phyloP scores from a whole-genome alignment of 805 yeast genomes.

The Cyberlindnera sargentensis region DNA sequence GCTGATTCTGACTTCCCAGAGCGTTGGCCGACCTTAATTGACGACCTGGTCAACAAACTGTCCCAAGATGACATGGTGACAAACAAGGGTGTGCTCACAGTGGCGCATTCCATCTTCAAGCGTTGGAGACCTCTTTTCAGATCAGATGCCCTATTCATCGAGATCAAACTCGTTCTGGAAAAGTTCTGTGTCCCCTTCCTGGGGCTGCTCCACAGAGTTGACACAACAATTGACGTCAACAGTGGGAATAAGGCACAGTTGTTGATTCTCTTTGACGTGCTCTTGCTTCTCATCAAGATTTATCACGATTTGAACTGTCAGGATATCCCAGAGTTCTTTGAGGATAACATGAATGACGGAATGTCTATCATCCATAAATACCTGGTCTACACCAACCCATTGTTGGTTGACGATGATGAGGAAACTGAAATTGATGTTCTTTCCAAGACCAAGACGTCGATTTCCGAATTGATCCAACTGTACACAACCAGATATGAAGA shows the following conservation, averaged over 20 bases:
- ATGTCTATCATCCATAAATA: conserved; percentile 82
- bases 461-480: conserved; percentile 76
- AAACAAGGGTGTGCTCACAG: conserved; percentile 81
- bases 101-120: conserved; percentile 92
- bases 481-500: conserved; percentile 91
- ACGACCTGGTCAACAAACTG: conserved; percentile 63
- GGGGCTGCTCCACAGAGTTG: conserved; percentile 59
- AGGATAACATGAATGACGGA: conserved; percentile 72
- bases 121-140: conserved; percentile 95
- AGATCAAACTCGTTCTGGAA: conserved; percentile 81
- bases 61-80: conserved; percentile 57
- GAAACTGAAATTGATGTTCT: conserved; percentile 65
- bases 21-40: conserved; percentile 73
- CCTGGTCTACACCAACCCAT: conserved; percentile 49
- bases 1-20: conserved; percentile 97
- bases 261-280: conserved; percentile 55
- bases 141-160: conserved; percentile 82
- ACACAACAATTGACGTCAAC: conserved; percentile 48
- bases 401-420: conserved; percentile 50
- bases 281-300: conserved; percentile 67
- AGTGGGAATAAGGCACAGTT: conserved; percentile 43
- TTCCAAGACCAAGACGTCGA: conserved; percentile 70
- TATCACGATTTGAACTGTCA: conserved; percentile 95
- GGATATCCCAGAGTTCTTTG: conserved; percentile 97
- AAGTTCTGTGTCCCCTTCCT: conserved; percentile 79